phyloP scores from a whole-genome alignment of 2,329 filamentous ascomycete genomes.

The Scedosporium apiospermum region DNA sequence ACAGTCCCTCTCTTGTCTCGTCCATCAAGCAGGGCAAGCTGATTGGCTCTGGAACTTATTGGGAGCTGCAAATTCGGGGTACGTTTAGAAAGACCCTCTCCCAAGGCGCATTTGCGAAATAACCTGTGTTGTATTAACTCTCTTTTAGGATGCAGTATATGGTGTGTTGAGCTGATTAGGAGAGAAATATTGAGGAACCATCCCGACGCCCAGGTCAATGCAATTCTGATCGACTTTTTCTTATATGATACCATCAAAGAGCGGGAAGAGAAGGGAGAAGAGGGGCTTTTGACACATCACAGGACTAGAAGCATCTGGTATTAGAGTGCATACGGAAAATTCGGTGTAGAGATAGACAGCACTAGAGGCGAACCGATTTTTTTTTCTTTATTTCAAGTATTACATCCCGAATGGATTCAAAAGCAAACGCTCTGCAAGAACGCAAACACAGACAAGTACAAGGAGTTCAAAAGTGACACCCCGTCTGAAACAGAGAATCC shows the following conservation, averaged over 20 bases:
- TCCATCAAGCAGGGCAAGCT: slow-evolving; percentile 55
- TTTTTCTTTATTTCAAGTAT: neutral
- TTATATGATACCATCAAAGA: slow-evolving; percentile 92
- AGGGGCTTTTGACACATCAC: slow-evolving; percentile 65
- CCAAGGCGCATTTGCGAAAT: neutral
- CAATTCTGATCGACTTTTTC: slow-evolving; percentile 94
- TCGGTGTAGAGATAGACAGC: neutral
- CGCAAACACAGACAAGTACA: neutral
- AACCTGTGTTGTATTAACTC: neutral
- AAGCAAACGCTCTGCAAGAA: neutral
- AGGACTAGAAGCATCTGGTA: slow-evolving; percentile 94
- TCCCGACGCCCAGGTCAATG: slow-evolving; percentile 66
- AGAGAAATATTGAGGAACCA: slow-evolving; percentile 68
- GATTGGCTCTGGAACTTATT: slow-evolving; percentile 62
- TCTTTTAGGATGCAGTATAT: slow-evolving; percentile 71
- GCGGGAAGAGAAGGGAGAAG: slow-evolving; percentile 53
- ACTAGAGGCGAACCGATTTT: neutral
- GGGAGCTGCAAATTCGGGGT: slow-evolving; percentile 84
- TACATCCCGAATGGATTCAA: neutral
- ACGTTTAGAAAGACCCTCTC: slow-evolving; percentile 14
- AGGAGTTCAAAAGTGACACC: neutral
- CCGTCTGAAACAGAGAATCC: neutral
- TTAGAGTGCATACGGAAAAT: slow-evolving; percentile 28
- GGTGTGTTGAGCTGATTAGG: slow-evolving; percentile 84
- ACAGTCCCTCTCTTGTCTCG: slow-evolving; percentile 69